Evolutionary conservation across 805 yeast genomes (phyloP).

Genomic region (Ogataea glucozyma): DNA sequence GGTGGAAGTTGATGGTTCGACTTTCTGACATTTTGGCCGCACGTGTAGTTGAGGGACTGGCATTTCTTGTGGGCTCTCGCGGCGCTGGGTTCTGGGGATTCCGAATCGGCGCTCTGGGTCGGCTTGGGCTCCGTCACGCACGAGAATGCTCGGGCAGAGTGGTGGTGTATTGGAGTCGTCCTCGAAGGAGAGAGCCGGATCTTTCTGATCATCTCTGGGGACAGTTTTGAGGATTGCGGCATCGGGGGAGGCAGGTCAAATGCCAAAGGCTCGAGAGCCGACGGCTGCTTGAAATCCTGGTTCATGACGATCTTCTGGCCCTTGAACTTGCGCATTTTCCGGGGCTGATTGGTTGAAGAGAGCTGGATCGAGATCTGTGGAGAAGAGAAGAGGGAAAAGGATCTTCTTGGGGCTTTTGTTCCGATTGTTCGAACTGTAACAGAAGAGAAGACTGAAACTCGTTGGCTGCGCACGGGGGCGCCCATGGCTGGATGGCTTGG

Average conservation of each 20-base stretch:
- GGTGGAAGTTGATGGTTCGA: neutral
- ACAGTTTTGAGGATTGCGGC: neutral
- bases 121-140: too few species aligned
- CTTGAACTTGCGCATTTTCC: constrained; percentile 24
- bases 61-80: too few species aligned
- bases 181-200: neutral
- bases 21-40: too few species aligned
- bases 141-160: constrained; percentile 1
- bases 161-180: too few species aligned
- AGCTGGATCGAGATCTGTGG: neutral
- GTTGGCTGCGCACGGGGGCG: too few species aligned
- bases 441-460: too few species aligned
- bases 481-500: neutral
- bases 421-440: neutral
- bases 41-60: too few species aligned
- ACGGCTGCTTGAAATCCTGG: constrained; percentile 26
- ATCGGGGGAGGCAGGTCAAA: constrained; percentile 15
- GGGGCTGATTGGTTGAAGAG: neutral
- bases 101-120: too few species aligned
- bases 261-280: constrained; percentile 7
- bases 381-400: too few species aligned
- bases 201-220: neutral
- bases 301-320: constrained; percentile 27
- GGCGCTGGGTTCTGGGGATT: too few species aligned
- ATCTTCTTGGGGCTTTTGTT: neutral